phyloP scores from a whole-genome alignment of 2,329 filamentous ascomycete species.

The Aspergillus sergii region DNA sequence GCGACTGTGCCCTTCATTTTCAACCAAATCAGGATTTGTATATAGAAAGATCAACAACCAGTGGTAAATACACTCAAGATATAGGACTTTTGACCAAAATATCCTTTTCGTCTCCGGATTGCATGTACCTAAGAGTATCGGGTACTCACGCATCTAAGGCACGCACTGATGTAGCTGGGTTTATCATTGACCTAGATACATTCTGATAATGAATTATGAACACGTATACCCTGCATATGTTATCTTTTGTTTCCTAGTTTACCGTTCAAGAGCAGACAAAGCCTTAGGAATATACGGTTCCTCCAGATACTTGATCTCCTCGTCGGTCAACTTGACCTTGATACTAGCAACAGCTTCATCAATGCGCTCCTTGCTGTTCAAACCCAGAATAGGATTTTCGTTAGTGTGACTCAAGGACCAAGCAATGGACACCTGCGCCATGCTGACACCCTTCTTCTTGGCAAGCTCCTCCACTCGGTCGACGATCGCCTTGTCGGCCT shows the following conservation, averaged over 20 bases:
- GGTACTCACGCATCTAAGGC: neutral
- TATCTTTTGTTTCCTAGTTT: constrained; percentile 2
- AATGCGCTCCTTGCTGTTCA: constrained; percentile 61
- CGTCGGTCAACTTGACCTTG: constrained; percentile 53
- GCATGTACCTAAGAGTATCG: neutral
- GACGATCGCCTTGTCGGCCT: constrained; percentile 57
- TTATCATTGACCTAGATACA: neutral
- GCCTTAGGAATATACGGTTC: constrained; percentile 61
- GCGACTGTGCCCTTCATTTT: neutral
- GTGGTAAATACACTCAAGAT: neutral
- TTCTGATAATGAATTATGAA: neutral
- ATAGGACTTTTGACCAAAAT: neutral
- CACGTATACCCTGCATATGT: neutral
- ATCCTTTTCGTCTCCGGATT: neutral
- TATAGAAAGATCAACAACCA: neutral
- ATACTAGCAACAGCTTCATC: constrained; percentile 60
- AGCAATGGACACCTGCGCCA: constrained; percentile 66
- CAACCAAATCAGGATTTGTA: neutral
- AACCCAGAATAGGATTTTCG: constrained; percentile 62
- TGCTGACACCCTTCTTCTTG: constrained; percentile 59
- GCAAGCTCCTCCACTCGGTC: constrained; percentile 61
- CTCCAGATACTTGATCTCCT: constrained; percentile 65
- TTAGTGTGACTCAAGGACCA: constrained; percentile 61
- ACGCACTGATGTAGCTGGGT: neutral
- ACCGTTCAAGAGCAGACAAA: constrained; percentile 30